These are phyloP conservation scores for Haplosporangium sp. DNA, from an alignment of 371 early-diverging fungal species.

Conservation along the genomic window DNA sequence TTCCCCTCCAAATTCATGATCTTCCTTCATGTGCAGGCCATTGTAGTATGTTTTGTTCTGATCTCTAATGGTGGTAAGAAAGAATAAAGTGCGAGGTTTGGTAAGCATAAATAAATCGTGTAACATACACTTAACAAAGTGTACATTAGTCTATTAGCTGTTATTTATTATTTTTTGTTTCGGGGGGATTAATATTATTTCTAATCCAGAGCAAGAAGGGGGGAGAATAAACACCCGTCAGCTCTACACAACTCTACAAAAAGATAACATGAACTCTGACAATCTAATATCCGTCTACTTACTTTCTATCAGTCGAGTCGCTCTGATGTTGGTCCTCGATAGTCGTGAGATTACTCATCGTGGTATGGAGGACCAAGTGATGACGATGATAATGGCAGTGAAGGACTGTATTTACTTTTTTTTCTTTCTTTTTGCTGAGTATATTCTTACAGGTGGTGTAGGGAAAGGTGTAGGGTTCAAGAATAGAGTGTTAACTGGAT, in stretches of 20 bases:
- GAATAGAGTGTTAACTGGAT: not conserved
- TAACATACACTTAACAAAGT: not conserved
- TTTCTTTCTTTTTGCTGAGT: not conserved
- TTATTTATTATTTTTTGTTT: not conserved
- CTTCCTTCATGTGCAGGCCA: not conserved
- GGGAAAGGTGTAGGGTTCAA: constrained; percentile 1
- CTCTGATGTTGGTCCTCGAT: not conserved
- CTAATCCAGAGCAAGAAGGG: not conserved
- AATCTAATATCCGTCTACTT: not conserved
- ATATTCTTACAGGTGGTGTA: not conserved
- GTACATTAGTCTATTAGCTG: too few relatives aligned
- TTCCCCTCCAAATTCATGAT: not conserved
- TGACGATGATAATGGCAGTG: not conserved
- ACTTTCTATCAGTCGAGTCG: not conserved
- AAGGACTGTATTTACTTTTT: not conserved
- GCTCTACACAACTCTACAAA: too few relatives aligned
- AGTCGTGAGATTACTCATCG: not conserved
- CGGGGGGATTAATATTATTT: not conserved
- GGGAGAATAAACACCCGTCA: not conserved
- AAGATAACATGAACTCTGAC: too few relatives aligned
- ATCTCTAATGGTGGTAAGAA: not conserved
- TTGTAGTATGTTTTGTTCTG: not conserved
- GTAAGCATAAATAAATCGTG: not conserved
- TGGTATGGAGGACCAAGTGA: not conserved
- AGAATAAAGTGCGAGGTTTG: not conserved